Evolutionary conservation across 805 yeast genomes (phyloP), one percentile per base, ranked within the genome.

Genomic region (Cyberlindnera nakhonratchasimensis): DNA sequence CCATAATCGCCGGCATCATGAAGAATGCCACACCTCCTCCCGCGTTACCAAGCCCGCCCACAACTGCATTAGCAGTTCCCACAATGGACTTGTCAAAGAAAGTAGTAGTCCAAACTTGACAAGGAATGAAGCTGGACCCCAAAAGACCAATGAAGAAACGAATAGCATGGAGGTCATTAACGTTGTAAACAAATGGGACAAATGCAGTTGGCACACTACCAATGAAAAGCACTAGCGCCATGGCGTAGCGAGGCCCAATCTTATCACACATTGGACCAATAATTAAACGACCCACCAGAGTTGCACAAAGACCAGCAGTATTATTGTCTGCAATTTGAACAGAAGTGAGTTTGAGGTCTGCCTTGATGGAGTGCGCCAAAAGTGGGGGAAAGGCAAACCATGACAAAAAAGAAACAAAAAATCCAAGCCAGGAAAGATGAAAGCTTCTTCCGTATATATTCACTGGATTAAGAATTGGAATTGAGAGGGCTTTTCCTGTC

Each of bases 61-160:
- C 61, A 24, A 61, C 39, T 4, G 65, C 61, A 44, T 59, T 59
- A 3, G 64, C 64, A 12, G 58, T 56, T 6, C 64, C 64, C 14
- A 61, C 59, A 16, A 61, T 55, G 11, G 55, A 43, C 37, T 52
- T 56, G 42, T 59, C 65, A 37, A 58, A 61, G 40, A 58, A 61
- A 3, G 50, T 42, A 2, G 59, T 54, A 9, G 61, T 56, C 54
- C 61, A 59, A 29, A 54, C 53, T 29, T 60, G 59, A 39, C 64
- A 61, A 17, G 61, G 58, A 22, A 61, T 53, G 36, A 61, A 61
- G 22, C 60, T 54, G 13, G 62, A 61, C 23, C 67, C 69, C 8
- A 64, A 46, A 12, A 74, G 51, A 0, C 77, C 79, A 25, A 70
- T 50, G 11, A 69, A 50, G 43, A 71, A 71, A 23, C 64, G 47